Base-by-base conservation (phyloP, 306 rosid genomes). In the Prunus salicina region DNA sequence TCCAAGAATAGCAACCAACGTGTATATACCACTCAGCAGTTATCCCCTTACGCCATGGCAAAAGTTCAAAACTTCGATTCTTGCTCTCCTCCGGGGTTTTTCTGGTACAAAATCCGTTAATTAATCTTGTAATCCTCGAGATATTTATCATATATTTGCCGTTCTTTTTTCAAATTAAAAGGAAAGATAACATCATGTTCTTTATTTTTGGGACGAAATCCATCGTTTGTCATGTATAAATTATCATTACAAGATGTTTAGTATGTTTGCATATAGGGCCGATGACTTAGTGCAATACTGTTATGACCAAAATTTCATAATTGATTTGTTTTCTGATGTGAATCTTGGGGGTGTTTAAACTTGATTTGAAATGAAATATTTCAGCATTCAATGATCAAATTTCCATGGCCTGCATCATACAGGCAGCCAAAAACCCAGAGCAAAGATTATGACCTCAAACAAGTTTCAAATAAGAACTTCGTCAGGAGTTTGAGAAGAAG, bases 401-500 rank as follows among this genome's bases (percentile, higher is more conserved):
- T 43, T 60, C 51, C 16, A 11, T 20, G 62, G 56, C 38, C 20
- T 19, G 25, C 20, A 24, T 9, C 47, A 43, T 69, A 58, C 30
- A 9, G 55, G 43, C 18, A 43, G 4, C n/a, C 69, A 64, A 72
- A 34, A 13, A 22, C 53, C 66, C 53, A n/a, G 64, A 53, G 34
- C 61, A 28, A 57, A 57, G 18, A 22, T 56, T 72, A 20, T 8
- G 76, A 24, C 53, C 58, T 60, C 5, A 24, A 60, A 60, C 69
- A 73, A 77, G 51, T 77, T 77, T 69, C 75, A 77, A 68, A 30
- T 8, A 2, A 49, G 61, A 45, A 57, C 60, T 43, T 51, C 69
- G 10, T 4, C 20, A 47, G 7, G 16, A 20, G n/a, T 27, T 28
- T 24, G 74, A 20, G 61, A 38, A 55, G 3, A 41, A 24, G 41